Evolutionary conservation across 805 yeast species (phyloP).

Genomic region (Candida glaebosa): DNA sequence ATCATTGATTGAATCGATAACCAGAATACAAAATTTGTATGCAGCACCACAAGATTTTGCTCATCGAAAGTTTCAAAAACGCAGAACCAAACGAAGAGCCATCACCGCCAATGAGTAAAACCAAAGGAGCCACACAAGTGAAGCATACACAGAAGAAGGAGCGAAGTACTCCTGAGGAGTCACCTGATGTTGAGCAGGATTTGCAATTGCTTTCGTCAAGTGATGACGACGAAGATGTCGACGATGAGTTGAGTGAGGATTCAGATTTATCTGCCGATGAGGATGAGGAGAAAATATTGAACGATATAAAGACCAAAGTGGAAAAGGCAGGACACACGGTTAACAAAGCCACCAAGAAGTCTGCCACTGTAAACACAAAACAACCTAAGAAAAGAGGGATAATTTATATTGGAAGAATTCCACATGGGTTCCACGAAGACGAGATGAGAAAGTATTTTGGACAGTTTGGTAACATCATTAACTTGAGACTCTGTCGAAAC

Average conservation of each 20-base stretch:
- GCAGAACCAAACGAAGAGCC: no score
- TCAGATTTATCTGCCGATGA: slow-evolving; percentile 23
- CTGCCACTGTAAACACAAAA: slow-evolving; percentile 8
- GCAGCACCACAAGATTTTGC: slow-evolving; percentile 5
- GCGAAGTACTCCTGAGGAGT: slow-evolving; percentile 10
- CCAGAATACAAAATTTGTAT: slow-evolving; percentile 3
- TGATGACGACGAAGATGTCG: slow-evolving; percentile 13
- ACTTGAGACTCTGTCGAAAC: slow-evolving; percentile 80
- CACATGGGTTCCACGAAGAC: slow-evolving; percentile 85
- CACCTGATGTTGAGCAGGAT: slow-evolving; percentile 20
- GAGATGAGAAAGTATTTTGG: slow-evolving; percentile 76
- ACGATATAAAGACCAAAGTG: slow-evolving; percentile 19
- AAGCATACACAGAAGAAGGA: slow-evolving; percentile 2
- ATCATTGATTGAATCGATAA: no score
- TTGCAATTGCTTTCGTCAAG: slow-evolving; percentile 16
- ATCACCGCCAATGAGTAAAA: slow-evolving; percentile 3
- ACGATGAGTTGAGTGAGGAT: slow-evolving; percentile 17
- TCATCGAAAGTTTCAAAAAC: neutral
- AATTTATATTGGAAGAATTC: slow-evolving; percentile 86
- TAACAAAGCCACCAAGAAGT: slow-evolving; percentile 16
- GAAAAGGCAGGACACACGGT: slow-evolving; percentile 19
- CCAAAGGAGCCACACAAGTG: neutral
- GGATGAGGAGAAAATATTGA: slow-evolving; percentile 21
- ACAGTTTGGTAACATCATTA: slow-evolving; percentile 85
- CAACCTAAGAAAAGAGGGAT: slow-evolving; percentile 51